Conservation (phyloP, 495 filamentous ascomycete genomes). For the Hypoxylon cercidicola region DNA sequence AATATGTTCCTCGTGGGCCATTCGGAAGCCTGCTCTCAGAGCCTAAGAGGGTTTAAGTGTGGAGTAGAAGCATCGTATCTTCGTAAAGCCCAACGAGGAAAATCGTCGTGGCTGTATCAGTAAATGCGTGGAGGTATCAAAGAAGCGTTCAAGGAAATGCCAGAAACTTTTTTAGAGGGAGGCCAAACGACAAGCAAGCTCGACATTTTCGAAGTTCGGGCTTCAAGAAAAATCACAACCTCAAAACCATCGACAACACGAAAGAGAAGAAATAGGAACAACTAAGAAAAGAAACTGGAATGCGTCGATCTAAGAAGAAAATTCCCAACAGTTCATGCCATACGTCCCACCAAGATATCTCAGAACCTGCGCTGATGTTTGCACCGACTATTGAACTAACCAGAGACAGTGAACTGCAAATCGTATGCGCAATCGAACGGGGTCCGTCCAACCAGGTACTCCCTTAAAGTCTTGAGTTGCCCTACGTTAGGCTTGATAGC, state of each 20-base stretch:
- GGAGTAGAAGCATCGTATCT: conserved; percentile 39
- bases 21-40: conserved; percentile 37
- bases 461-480: conserved; percentile 15
- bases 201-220: conserved; percentile 28
- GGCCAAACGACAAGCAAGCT: conserved; percentile 32
- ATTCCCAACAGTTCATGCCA: conserved; percentile 27
- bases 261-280: conserved; percentile 44
- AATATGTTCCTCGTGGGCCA: conserved; percentile 29
- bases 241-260: conserved; percentile 40
- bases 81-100: conserved; percentile 41
- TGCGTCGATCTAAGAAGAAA: conserved; percentile 43
- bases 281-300: conserved; percentile 40
- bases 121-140: conserved; percentile 51
- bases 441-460: conserved; percentile 19
- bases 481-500: conserved; percentile 64
- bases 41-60: conserved; percentile 30
- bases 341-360: conserved; percentile 35
- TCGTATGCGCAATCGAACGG: conserved; percentile 20
- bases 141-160: conserved; percentile 46
- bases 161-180: conserved; percentile 46
- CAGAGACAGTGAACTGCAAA: conserved; percentile 20
- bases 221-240: conserved; percentile 44
- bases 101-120: conserved; percentile 42
- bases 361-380: conserved; percentile 9
- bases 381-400: conserved; percentile 28